phyloP scores from a whole-genome alignment of 2,329 filamentous ascomycete species.

The Xylariomycetidae sp. region DNA sequence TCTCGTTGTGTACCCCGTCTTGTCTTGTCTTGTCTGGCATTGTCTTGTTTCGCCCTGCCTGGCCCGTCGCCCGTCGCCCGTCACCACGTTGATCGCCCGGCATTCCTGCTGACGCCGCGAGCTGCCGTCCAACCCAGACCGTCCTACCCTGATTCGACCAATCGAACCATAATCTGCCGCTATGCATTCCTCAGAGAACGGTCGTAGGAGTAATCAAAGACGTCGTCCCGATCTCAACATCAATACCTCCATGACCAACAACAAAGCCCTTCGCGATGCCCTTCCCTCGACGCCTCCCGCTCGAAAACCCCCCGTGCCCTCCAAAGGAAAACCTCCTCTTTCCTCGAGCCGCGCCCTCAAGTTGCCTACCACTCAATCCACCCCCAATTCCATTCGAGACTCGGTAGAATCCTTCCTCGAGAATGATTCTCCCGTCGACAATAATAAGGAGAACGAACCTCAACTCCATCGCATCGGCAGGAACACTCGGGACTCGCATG shows the following conservation, averaged over 20 bases:
- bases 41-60: slow-evolving; percentile 4
- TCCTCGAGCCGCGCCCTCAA: slow-evolving; percentile 30
- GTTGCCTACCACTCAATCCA: slow-evolving; percentile 16
- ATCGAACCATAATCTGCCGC: no score
- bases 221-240: slow-evolving; percentile 34
- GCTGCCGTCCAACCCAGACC: slow-evolving; percentile 13
- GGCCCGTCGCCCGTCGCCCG: slow-evolving; percentile 13
- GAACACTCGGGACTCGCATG: slow-evolving; percentile 65
- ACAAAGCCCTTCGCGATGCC: slow-evolving; percentile 15
- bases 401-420: slow-evolving; percentile 27
- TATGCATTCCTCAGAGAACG: slow-evolving; percentile 26
- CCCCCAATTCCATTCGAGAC: slow-evolving; percentile 15
- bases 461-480: slow-evolving; percentile 23
- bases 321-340: slow-evolving; percentile 29
- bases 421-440: slow-evolving; percentile 21
- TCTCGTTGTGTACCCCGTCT: no score
- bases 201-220: slow-evolving; percentile 21
- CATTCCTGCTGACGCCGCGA: slow-evolving; percentile 14
- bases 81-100: no score
- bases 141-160: no score
- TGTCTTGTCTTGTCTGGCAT: slow-evolving; percentile 2
- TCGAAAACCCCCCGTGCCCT: slow-evolving; percentile 20
- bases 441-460: slow-evolving; percentile 25
- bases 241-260: slow-evolving; percentile 23
- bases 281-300: slow-evolving; percentile 26